phyloP scores from a whole-genome alignment of 2,329 filamentous ascomycete genomes.

The Zasmidium cellare region DNA sequence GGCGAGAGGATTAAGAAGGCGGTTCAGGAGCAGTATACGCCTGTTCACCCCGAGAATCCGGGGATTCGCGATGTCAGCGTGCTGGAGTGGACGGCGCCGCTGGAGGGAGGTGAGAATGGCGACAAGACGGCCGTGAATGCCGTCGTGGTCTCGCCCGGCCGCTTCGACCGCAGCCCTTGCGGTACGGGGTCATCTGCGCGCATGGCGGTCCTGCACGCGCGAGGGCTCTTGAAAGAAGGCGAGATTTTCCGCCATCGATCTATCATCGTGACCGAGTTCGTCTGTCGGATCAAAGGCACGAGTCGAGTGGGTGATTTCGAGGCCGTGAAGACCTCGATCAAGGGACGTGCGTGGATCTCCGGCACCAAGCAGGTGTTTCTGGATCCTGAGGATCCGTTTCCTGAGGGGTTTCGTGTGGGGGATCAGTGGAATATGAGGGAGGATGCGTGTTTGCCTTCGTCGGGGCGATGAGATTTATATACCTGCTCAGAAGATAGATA shows the following conservation, averaged over 20 bases:
- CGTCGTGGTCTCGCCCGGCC: slow-evolving; percentile 44
- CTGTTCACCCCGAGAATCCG: slow-evolving; percentile 47
- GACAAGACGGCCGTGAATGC: slow-evolving; percentile 43
- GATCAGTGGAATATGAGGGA: slow-evolving; percentile 27
- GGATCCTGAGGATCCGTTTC: slow-evolving; percentile 48
- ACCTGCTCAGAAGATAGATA: too few relatives aligned
- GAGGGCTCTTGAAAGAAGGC: slow-evolving; percentile 39
- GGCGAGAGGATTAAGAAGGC: slow-evolving; percentile 47
- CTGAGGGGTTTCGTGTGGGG: slow-evolving; percentile 42
- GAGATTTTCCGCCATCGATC: slow-evolving; percentile 43
- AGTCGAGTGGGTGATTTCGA: slow-evolving; percentile 42
- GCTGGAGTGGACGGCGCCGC: slow-evolving; percentile 41
- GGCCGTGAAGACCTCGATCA: slow-evolving; percentile 44
- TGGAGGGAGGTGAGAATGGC: slow-evolving; percentile 22
- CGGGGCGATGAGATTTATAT: too few relatives aligned
- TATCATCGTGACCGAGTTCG: slow-evolving; percentile 47
- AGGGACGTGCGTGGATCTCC: slow-evolving; percentile 50
- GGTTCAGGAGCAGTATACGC: slow-evolving; percentile 36
- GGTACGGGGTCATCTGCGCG: slow-evolving; percentile 49
- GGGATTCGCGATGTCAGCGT: slow-evolving; percentile 44
- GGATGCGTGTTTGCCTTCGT: neutral
- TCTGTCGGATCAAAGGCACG: slow-evolving; percentile 38
- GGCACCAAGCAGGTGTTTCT: slow-evolving; percentile 46
- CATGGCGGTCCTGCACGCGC: slow-evolving; percentile 46
- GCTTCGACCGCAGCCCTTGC: slow-evolving; percentile 50